phyloP scores from a whole-genome alignment of 495 filamentous ascomycete genomes.

The Talaromyces borbonicus region DNA sequence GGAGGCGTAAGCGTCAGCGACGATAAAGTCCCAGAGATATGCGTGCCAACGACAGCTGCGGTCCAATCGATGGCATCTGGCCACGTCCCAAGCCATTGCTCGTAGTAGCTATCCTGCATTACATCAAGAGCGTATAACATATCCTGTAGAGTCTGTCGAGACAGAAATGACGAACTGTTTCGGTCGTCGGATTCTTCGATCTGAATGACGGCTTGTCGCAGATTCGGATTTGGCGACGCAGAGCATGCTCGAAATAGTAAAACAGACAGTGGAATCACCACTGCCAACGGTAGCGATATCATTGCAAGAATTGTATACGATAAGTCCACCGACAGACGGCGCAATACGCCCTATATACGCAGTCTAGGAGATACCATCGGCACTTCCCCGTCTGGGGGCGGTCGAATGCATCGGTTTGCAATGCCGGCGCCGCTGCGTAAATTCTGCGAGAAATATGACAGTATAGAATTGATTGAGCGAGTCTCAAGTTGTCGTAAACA shows the following conservation, averaged over 20 bases:
- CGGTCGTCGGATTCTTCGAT: not conserved
- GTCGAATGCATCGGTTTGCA: too few species aligned
- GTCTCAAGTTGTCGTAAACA: too few species aligned
- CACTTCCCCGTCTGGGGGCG: too few species aligned
- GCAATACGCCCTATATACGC: not conserved
- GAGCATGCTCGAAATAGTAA: not conserved
- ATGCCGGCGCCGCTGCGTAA: too few species aligned
- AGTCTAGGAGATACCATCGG: not conserved
- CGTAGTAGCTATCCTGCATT: conserved; percentile 72
- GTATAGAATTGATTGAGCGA: too few species aligned
- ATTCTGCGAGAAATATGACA: too few species aligned
- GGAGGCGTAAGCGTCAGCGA: conserved; percentile 44
- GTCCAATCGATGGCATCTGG: conserved; percentile 91
- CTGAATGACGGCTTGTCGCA: not conserved
- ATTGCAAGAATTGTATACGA: not conserved
- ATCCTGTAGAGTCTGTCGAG: conserved; percentile 24
- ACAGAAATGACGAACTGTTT: too few species aligned
- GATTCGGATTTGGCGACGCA: conserved; percentile 1
- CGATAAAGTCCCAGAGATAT: conserved; percentile 58
- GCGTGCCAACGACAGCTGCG: conserved; percentile 73
- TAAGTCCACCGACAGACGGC: not conserved
- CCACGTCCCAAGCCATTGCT: conserved; percentile 72
- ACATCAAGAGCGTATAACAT: conserved; percentile 55
- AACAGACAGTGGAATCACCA: conserved; percentile 1
- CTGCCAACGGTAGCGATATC: not conserved